These are phyloP conservation scores for Xylariales sp. DNA, from an alignment of 2,329 filamentous ascomycete genomes.

Conservation along the genomic window DNA sequence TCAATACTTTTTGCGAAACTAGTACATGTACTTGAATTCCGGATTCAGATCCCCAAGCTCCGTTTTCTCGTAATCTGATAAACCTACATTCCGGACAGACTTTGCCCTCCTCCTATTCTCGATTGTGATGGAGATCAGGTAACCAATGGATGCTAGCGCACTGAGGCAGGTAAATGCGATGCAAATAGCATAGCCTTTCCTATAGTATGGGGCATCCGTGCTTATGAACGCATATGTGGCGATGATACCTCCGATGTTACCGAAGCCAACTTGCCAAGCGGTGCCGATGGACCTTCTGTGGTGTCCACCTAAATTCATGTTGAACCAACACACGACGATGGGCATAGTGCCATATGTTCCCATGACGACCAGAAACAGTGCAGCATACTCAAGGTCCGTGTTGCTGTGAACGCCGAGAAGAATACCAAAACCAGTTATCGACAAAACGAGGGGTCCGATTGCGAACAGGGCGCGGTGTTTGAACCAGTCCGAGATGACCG, in stretches of 20 bases:
- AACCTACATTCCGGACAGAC: constrained; percentile 37
- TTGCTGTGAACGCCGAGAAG: constrained; percentile 68
- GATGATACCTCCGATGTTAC: constrained; percentile 76
- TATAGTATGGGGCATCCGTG: constrained; percentile 64
- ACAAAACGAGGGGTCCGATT: constrained; percentile 61
- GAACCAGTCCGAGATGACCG: constrained; percentile 64
- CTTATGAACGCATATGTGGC: constrained; percentile 65
- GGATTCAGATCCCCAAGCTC: constrained; percentile 53
- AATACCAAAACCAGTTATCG: constrained; percentile 71
- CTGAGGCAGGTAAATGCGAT: constrained; percentile 69
- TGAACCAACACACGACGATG: constrained; percentile 78
- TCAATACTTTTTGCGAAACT: too few relatives aligned
- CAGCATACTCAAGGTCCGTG: constrained; percentile 64
- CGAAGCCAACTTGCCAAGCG: constrained; percentile 75
- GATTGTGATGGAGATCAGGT: constrained; percentile 51
- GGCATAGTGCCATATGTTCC: constrained; percentile 87
- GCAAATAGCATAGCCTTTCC: constrained; percentile 71
- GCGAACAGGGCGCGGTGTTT: constrained; percentile 73
- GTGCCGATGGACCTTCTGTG: constrained; percentile 64
- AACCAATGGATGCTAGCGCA: constrained; percentile 54
- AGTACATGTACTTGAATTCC: constrained; percentile 52
- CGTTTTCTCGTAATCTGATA: constrained; percentile 57
- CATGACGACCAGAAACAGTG: constrained; percentile 76
- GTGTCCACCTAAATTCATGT: constrained; percentile 73
- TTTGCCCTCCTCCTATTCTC: constrained; percentile 59